phyloP scores from a whole-genome alignment of 108 stramenopile genomes.

The Discostella pseudostelligera region DNA sequence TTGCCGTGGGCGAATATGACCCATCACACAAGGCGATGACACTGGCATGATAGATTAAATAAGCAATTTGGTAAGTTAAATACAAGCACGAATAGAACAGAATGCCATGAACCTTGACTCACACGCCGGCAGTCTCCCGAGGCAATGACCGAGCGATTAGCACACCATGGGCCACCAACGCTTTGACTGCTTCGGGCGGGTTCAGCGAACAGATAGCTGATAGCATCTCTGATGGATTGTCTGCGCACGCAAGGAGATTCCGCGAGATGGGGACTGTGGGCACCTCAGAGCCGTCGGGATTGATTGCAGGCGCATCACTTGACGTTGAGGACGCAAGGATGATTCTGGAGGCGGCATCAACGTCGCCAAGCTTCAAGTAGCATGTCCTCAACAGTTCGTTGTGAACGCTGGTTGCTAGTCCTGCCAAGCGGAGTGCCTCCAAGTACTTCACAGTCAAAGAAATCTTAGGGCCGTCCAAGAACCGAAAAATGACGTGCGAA shows the following conservation, averaged over 20 bases:
- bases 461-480: constrained; percentile 90
- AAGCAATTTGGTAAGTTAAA: no score
- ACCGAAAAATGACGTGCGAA: constrained; percentile 92
- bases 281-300: constrained; percentile 34
- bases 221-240: constrained; percentile 75
- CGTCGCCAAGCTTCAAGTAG: constrained; percentile 79
- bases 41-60: no score
- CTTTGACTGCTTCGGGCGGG: constrained; percentile 74
- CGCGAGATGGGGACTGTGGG: constrained; percentile 46
- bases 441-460: constrained; percentile 85
- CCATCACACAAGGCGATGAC: constrained; percentile 85
- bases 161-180: constrained; percentile 66
- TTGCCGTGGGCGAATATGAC: constrained; percentile 61
- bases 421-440: constrained; percentile 65
- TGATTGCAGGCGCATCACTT: constrained; percentile 43
- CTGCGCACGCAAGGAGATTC: constrained; percentile 48
- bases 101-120: no score
- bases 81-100: no score
- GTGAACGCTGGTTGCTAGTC: constrained; percentile 70
- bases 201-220: constrained; percentile 79
- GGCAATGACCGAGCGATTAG: constrained; percentile 70
- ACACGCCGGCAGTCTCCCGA: constrained; percentile 76
- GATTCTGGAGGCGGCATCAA: constrained; percentile 73
- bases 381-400: constrained; percentile 78
- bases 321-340: constrained; percentile 50